Conservation (phyloP, 345 rosid species). For the Orychophragmus violaceus region DNA sequence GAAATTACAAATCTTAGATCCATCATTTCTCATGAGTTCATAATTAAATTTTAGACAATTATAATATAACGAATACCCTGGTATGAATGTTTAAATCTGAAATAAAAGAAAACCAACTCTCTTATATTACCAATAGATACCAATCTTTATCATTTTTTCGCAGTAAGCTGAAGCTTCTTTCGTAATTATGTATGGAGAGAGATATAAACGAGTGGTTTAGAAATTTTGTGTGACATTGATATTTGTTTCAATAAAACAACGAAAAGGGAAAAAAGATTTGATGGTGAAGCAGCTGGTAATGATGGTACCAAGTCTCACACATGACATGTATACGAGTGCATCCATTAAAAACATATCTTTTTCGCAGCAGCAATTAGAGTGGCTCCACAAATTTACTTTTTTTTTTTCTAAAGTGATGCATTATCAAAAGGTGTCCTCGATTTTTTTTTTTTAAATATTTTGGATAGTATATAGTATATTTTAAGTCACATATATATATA, state of each 20-base stretch:
- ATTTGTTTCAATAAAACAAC: background rate
- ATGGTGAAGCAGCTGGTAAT: slow-evolving; percentile 27
- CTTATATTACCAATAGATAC: too few species aligned
- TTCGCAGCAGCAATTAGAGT: slow-evolving; percentile 20
- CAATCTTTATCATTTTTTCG: too few species aligned
- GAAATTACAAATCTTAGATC: too few species aligned
- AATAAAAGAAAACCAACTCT: too few species aligned
- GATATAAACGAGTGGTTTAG: background rate
- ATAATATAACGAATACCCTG: too few species aligned
- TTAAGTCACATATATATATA: background rate
- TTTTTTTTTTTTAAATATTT: slow-evolving; percentile 1
- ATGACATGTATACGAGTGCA: slow-evolving; percentile 32
- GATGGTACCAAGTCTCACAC: slow-evolving; percentile 32
- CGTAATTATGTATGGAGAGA: background rate
- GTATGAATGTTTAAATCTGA: too few species aligned
- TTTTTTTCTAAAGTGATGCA: slow-evolving; percentile 21
- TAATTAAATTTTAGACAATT: too few species aligned
- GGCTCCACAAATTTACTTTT: slow-evolving; percentile 31
- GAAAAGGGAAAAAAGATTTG: slow-evolving; percentile 1
- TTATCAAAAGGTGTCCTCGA: slow-evolving; percentile 12
- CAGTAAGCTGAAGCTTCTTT: background rate
- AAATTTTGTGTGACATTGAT: background rate
- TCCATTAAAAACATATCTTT: slow-evolving; percentile 16
- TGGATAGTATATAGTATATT: background rate
- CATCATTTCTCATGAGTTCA: too few species aligned